These are phyloP conservation scores for Begonia loranthoides DNA, from an alignment of 306 rosid genomes.

Conservation along the genomic window DNA sequence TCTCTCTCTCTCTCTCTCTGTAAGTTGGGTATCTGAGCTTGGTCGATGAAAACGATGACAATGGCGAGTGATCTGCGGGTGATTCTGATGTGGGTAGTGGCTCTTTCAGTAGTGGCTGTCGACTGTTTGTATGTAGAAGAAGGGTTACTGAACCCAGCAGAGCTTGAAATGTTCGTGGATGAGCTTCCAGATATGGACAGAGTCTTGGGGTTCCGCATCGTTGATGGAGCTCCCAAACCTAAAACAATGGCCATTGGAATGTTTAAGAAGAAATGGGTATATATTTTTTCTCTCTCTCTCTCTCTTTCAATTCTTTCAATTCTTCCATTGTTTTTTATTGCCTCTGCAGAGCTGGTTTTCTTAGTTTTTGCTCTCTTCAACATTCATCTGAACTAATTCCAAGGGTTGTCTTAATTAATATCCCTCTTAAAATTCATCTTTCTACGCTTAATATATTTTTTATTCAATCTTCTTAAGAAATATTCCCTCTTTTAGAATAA, in stretches of 20 bases:
- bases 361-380: no score
- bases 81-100: background rate
- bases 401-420: no score
- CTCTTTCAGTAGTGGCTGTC: background rate
- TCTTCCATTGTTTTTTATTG: background rate
- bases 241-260: background rate
- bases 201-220: background rate
- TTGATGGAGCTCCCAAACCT: background rate
- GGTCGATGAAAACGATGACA: background rate
- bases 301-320: background rate
- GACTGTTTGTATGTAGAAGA: background rate
- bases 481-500: no score
- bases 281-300: background rate
- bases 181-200: conserved; percentile 3
- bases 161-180: conserved; percentile 3
- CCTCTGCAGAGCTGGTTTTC: no score
- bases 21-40: background rate
- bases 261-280: background rate
- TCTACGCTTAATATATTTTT: no score
- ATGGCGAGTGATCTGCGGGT: background rate
- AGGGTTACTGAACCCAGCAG: background rate
- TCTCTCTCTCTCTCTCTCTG: conserved; percentile 2
- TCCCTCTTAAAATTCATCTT: no score
- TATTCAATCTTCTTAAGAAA: no score
- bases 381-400: no score